Conservation (phyloP, 139 green algal genomes). For the Asterochloris erici region DNA sequence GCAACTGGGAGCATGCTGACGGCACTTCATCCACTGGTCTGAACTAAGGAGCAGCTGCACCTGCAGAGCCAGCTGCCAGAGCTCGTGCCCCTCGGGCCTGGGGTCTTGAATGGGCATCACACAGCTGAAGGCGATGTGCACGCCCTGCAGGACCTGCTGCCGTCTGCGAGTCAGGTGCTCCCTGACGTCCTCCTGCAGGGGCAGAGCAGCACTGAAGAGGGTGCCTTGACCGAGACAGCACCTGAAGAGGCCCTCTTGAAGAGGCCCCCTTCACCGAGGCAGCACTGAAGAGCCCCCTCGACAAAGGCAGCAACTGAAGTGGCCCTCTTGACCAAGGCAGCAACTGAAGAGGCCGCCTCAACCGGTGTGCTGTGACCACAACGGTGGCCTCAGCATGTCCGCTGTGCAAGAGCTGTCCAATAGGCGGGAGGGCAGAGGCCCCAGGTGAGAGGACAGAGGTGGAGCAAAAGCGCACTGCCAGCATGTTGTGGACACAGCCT, state of each 20-base stretch:
- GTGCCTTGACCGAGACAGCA: background rate
- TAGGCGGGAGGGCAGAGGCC: too few species aligned
- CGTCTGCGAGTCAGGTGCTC: constrained; percentile 33
- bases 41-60: background rate
- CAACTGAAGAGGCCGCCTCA: too few species aligned
- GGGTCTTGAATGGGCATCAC: constrained; percentile 54
- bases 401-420: too few species aligned
- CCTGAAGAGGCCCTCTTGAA: too few species aligned
- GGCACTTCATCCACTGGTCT: background rate
- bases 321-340: background rate
- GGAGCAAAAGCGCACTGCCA: too few species aligned
- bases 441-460: too few species aligned
- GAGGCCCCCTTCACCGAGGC: background rate
- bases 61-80: constrained; percentile 71
- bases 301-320: background rate
- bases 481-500: too few species aligned
- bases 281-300: constrained; percentile 21
- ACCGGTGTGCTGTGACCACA: too few species aligned
- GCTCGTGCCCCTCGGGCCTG: constrained; percentile 49
- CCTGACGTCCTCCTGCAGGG: constrained; percentile 30
- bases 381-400: too few species aligned
- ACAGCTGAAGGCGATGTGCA: constrained; percentile 69
- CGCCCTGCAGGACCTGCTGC: constrained; percentile 44
- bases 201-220: too few species aligned
- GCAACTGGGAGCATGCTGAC: background rate